A percentile compares a stretch with the other conserved stretches of the same genome.
These are phyloP conservation scores for Luzula sylvatica DNA, from an alignment of 176 grass and related monocot species.

Conservation along the genomic window DNA sequence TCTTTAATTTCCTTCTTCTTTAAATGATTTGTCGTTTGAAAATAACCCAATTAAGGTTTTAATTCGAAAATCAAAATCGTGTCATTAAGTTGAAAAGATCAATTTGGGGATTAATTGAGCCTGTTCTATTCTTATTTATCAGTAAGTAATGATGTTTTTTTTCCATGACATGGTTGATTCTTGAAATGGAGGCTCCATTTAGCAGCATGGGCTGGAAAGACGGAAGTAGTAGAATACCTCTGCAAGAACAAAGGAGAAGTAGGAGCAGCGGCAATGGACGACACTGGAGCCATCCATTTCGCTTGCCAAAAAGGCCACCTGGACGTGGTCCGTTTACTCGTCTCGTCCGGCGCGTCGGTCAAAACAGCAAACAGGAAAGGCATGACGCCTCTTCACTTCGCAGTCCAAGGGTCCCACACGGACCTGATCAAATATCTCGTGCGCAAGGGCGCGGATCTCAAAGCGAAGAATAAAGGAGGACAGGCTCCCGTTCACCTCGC, in stretches of 20 bases:
- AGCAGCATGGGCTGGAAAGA: conserved; percentile 91
- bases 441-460: conserved; percentile 49
- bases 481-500: conserved; percentile 71
- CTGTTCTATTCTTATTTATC: neutral
- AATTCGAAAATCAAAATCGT: neutral
- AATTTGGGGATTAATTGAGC: neutral
- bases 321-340: conserved; percentile 50
- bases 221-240: conserved; percentile 75
- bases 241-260: conserved; percentile 90
- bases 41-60: neutral
- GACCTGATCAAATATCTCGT: conserved; percentile 84
- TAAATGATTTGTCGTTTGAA: neutral
- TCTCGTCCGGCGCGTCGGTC: conserved; percentile 50
- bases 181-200: conserved; percentile 66
- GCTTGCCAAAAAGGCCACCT: conserved; percentile 90
- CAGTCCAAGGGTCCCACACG: conserved; percentile 63
- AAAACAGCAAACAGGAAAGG: conserved; percentile 93
- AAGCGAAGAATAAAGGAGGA: conserved; percentile 66
- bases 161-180: conserved; percentile 31
- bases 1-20: neutral
- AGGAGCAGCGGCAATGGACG: conserved; percentile 78
- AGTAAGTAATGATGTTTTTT: neutral
- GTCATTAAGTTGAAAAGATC: neutral
- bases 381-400: conserved; percentile 65
- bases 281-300: conserved; percentile 80